Base-by-base conservation (phyloP, 768 basidiomycete species). In the Lactifluus rugatus region DNA sequence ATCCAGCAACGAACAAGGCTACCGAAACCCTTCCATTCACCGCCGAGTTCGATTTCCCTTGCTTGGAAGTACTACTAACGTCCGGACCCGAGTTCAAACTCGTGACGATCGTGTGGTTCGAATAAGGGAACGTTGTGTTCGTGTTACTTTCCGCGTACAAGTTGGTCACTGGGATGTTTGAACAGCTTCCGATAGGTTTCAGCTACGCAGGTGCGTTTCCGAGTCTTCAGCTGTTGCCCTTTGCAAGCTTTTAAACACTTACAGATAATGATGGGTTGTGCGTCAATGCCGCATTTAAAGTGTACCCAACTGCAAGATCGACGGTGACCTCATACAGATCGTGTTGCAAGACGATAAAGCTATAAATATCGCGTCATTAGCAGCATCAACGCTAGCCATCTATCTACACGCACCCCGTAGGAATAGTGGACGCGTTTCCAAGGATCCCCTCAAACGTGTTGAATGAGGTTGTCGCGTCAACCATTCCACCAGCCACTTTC, bases 341-440 rank as follows among this genome's bases (percentile, higher is more conserved):
- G 65, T 93, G 91, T 70, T 93, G 79, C 55, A 98, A 75, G 34
- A 94, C 89, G 66, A 94, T 82, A 76, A 97, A 96, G 66, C 92
- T 77, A 65, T 4, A 28, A 52, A 23, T 9, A 31, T 17, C 28
- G 54, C 31, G 28, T 62, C 68, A 60, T 68, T 52, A 46, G 65
- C 49, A 56, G 26, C 42, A 37, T 52, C 34, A 14, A 51, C 4
- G 28, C 17, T 42, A 21, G n/a, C 32, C 25, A 44, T 16, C 8
- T 14, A 31, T 37, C 11, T 19, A 1, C 21, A 67, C 76, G 60
- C 63, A 82, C 83, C 87, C 86, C 39, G 79, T 83, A 50, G 78
- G 61, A 21, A 89, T 65, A 17, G 70, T 70, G 6, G 82, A 76
- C 2, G 88, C 87, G 62, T 86, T 84, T 51, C 72, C 72, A 47